Conservation (phyloP, 768 basidiomycete species). For the Leccinum pellstonianum region DNA sequence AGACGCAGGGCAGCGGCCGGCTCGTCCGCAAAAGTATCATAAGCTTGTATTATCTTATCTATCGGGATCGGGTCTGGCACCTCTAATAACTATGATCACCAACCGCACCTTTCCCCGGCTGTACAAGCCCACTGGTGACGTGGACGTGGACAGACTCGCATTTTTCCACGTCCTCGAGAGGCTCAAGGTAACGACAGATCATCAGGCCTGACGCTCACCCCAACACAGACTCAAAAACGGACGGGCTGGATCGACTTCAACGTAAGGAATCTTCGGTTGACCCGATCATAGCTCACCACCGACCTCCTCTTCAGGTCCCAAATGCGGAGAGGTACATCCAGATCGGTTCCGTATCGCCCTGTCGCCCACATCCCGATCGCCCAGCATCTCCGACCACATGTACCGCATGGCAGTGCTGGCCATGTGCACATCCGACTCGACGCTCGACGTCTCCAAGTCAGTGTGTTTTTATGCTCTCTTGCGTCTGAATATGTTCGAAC, state of each 20-base stretch:
- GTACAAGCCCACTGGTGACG: constrained; percentile 54
- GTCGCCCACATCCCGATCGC: not conserved
- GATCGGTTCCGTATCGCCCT: not conserved
- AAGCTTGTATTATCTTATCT: constrained; percentile 31
- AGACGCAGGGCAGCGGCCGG: too few relatives aligned
- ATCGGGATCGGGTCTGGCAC: constrained; percentile 19
- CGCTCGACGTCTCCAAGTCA: constrained; percentile 72
- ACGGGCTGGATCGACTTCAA: constrained; percentile 93
- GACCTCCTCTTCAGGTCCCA: constrained; percentile 59
- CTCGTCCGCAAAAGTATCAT: constrained; percentile 33
- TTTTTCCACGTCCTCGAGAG: constrained; percentile 89
- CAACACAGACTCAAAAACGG: constrained; percentile 80
- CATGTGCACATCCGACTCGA: constrained; percentile 67
- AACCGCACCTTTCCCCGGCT: constrained; percentile 58
- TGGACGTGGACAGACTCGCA: constrained; percentile 68
- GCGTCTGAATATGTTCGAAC: not conserved
- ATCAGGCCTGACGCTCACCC: not conserved
- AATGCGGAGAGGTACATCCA: constrained; percentile 70
- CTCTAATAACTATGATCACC: not conserved
- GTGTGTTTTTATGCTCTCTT: constrained; percentile 13
- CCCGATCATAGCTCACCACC: constrained; percentile 5
- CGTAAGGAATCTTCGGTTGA: constrained; percentile 9
- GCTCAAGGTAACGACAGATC: constrained; percentile 63
- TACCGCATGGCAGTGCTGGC: too few relatives aligned
- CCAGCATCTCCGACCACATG: too few relatives aligned